phyloP scores from a whole-genome alignment of 345 rosid genomes.

The Zanthoxylum bungeanum region DNA sequence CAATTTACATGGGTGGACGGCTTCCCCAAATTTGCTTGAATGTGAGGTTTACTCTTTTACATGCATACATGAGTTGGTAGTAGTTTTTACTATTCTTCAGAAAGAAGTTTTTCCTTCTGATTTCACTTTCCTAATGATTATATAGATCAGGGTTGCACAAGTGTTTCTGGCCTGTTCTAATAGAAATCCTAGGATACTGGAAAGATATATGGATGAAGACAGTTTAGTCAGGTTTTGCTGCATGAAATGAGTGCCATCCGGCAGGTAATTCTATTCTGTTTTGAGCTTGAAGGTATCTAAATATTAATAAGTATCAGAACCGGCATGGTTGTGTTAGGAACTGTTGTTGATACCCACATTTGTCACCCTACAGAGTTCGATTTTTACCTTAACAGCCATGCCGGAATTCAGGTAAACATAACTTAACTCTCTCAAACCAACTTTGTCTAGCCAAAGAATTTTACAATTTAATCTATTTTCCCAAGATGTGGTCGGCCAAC shows the following conservation, averaged over 20 bases:
- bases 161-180: slow-evolving; percentile 2
- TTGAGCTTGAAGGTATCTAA: no score
- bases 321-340: slow-evolving; percentile 37
- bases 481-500: slow-evolving; percentile 36
- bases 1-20: slow-evolving; percentile 87
- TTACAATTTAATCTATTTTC: background rate
- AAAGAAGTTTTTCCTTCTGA: background rate
- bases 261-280: slow-evolving; percentile 27
- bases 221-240: slow-evolving; percentile 58
- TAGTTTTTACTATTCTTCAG: background rate
- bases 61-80: background rate
- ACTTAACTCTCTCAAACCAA: no score
- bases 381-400: slow-evolving; percentile 79
- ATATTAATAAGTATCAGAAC: background rate
- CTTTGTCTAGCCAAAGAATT: background rate
- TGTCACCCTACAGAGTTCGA: slow-evolving; percentile 75
- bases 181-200: background rate
- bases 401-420: slow-evolving; percentile 61
- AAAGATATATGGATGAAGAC: slow-evolving; percentile 10
- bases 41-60: slow-evolving; percentile 36
- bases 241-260: slow-evolving; percentile 64
- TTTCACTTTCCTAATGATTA: background rate
- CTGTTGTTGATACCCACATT: slow-evolving; percentile 69
- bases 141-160: background rate
- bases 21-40: slow-evolving; percentile 85